Conservation (phyloP, 2,329 filamentous ascomycete genomes). For the Fusarium verrucosum region DNA sequence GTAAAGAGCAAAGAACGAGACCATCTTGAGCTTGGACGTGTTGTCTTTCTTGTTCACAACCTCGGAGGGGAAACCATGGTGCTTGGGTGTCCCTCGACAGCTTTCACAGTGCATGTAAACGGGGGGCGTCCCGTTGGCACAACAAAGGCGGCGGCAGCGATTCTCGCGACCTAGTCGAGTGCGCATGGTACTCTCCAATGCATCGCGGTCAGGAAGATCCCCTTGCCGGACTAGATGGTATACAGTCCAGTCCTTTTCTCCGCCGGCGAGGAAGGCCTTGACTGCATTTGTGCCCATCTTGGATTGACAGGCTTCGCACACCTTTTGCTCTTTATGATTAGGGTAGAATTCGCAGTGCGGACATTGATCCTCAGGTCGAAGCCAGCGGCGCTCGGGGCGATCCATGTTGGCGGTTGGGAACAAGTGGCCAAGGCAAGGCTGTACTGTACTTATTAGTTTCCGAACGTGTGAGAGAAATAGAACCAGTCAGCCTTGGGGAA, state of each 20-base stretch:
- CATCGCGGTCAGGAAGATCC: neutral
- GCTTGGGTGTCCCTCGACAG: constrained; percentile 3
- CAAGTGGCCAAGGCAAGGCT: neutral
- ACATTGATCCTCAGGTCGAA: neutral
- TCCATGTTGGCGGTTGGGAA: neutral
- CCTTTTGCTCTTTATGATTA: neutral
- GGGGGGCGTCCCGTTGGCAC: neutral
- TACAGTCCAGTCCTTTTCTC: constrained; percentile 6
- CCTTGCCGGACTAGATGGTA: constrained; percentile 19
- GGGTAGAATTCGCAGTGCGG: constrained; percentile 26
- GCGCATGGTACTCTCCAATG: constrained; percentile 8
- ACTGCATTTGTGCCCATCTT: neutral
- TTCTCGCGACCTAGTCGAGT: constrained; percentile 7
- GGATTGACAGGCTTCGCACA: constrained; percentile 19
- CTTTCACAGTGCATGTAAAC: constrained; percentile 11
- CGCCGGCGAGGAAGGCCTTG: neutral
- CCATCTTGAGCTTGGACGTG: neutral
- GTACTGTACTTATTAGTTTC: neutral
- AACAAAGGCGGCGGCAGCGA: constrained; percentile 11
- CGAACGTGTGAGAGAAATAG: neutral
- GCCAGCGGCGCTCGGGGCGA: no score
- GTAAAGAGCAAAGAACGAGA: neutral
- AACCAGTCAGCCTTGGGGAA: neutral
- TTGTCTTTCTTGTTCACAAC: constrained; percentile 1
- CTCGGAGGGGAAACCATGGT: neutral